These are phyloP conservation scores for Venturia pyrina DNA, from an alignment of 2,329 filamentous ascomycete species.

Conservation along the genomic window DNA sequence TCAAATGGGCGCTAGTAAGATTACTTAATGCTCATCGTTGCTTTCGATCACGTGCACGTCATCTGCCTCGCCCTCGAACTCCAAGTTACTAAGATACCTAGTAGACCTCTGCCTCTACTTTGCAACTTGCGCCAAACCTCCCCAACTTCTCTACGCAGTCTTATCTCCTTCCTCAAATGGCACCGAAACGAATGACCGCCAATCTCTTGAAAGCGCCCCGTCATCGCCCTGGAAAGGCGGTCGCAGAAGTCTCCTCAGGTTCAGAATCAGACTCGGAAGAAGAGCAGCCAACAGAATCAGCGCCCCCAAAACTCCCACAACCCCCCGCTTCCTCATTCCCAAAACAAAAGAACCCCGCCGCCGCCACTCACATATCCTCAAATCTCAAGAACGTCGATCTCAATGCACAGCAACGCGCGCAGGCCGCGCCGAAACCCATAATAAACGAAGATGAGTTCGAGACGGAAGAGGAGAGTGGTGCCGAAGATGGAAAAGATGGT, in stretches of 20 bases:
- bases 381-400: conserved; percentile 34
- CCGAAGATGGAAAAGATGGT: conserved; percentile 15
- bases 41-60: not conserved
- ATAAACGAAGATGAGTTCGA: conserved; percentile 50
- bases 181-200: conserved; percentile 83
- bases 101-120: not conserved
- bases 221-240: conserved; percentile 74
- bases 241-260: conserved; percentile 34
- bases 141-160: not conserved
- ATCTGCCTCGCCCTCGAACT: too few relatives aligned
- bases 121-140: not conserved
- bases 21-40: too few relatives aligned
- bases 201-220: conserved; percentile 74
- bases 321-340: conserved; percentile 39
- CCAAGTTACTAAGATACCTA: too few relatives aligned
- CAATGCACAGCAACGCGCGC: conserved; percentile 22
- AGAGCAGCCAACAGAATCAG: conserved; percentile 27
- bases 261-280: conserved; percentile 44
- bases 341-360: conserved; percentile 25
- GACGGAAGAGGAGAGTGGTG: conserved; percentile 38
- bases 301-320: conserved; percentile 21
- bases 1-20: too few relatives aligned
- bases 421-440: conserved; percentile 21
- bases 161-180: not conserved
- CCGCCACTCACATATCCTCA: conserved; percentile 28